A percentile compares a stretch with the other conserved stretches of the same genome.
Evolutionary conservation across 2,329 filamentous ascomycete genomes (phyloP).

Genomic region (Aureobasidium sp.): DNA sequence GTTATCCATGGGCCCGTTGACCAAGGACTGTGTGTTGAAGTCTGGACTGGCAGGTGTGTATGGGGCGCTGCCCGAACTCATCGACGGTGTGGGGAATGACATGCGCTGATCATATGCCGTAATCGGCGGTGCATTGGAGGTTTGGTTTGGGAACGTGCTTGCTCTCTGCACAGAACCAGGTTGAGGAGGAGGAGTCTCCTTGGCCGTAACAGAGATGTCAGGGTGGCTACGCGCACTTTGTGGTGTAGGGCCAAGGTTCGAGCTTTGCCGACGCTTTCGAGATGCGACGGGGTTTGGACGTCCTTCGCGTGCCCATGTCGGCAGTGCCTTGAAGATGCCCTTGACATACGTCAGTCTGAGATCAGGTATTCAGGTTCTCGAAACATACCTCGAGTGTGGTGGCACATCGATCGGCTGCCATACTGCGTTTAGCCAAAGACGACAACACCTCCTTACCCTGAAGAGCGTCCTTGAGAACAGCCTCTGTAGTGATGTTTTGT

Average conservation of each 20-base stretch:
- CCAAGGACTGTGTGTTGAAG: conserved; percentile 2
- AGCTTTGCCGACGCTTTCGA: conserved; percentile 42
- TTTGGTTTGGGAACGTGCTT: conserved; percentile 35
- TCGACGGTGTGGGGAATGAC: conserved; percentile 10
- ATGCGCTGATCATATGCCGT: conserved; percentile 11
- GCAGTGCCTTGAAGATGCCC: conserved; percentile 77
- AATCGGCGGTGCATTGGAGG: conserved; percentile 7
- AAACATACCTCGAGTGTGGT: conserved; percentile 62
- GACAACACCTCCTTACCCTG: conserved; percentile 78
- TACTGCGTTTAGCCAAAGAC: conserved; percentile 70
- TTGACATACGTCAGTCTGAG: conserved; percentile 30
- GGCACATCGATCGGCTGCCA: conserved; percentile 83
- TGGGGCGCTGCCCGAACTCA: conserved; percentile 10
- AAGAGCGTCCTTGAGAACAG: conserved; percentile 77
- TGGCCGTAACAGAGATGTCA: conserved; percentile 14
- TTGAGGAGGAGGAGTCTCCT: not conserved
- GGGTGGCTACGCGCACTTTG: conserved; percentile 17
- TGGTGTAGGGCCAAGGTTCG: not conserved
- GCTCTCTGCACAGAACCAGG: conserved; percentile 21
- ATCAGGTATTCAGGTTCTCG: not conserved
- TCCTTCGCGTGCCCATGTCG: conserved; percentile 47
- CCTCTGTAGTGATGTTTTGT: conserved; percentile 63
- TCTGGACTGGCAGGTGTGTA: conserved; percentile 17
- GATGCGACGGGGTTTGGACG: conserved; percentile 36
- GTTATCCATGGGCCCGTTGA: not conserved